Evolutionary conservation across 1,284 basidiomycete genomes (phyloP), one percentile per base, ranked within the genome.

Genomic region (Somion occarium): DNA sequence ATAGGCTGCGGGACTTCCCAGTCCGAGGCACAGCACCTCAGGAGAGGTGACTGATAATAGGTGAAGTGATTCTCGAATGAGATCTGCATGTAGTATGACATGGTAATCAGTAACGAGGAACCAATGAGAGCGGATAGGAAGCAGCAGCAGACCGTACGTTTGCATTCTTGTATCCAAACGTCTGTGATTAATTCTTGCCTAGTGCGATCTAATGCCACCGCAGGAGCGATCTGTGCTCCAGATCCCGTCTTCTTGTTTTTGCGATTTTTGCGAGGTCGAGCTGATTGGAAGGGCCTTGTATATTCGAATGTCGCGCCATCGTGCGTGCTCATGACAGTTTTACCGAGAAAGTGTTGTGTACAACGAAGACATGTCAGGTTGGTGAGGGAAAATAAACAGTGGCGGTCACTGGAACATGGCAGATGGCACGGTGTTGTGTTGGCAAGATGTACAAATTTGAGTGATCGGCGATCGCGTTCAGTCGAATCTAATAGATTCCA

Each of bases 1-100:
- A 48, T 83, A 87, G 44, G 69, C 62, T 5, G 73, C 69, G 11
- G 86, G 86, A 64, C 82, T 85, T 51, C 86, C 86, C 34, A 89
- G 70, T 19, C 86, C 86, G 15, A 89, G 75, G 65, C 87, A 89
- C 45, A 88, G 65, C 38, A 74, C 62, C 24, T 55, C 59, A 55
- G 55, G 51, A 53, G 63, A 56, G 49, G 57, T 25, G 51, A 56
- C 44, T 51, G 53, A 44, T 50, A 53, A 48, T n/a, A 52, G 55
- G n/a, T 52, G 45, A 24, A 76, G 56, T 34, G 30, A 34, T 46
- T 67, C 64, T 42, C 63, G 65, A 41, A 76, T 51, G 15, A 64
- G 56, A 51, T 66, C 74, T 76, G 59, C 50, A 42, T 42, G 15
- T 38, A 46, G 24, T 15, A n/a, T 22, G 20, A 20, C 25, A 22